Evolutionary conservation across 306 rosid species (phyloP), one percentile per base, ranked within the genome.

Genomic region (Inga leiocalycina): DNA sequence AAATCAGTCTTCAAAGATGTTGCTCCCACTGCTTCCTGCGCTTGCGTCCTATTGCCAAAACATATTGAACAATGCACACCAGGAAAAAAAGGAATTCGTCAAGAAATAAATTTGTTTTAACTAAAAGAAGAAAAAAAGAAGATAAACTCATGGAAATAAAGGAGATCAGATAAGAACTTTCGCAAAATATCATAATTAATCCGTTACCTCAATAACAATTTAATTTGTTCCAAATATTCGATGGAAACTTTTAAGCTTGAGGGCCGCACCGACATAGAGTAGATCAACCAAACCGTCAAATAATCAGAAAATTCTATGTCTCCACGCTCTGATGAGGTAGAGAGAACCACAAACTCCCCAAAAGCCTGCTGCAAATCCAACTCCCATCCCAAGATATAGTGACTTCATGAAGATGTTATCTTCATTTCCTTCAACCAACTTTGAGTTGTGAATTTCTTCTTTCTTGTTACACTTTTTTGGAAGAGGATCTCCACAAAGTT

Each of bases 401-500:
- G 62, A 56, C 24, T 56, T 56, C 5, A 56, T 5, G 19, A 16
- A 52, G 22, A 5, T 17, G 22, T 17, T 17, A 17, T 52, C 59
- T 52, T 52, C 22, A 15, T 56, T 56, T 56, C 61, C 61, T 52
- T 17, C 22, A 1, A 1, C 22, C 0, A 1, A 1, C 22, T 56
- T 56, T 56, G 24, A 56, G n/a, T n/a, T n/a, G 62, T 56, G n/a
- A 7, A 3, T 8, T 6, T 19, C 62, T 56, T 56, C 10, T 56
- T 56, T 19, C 0, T 56, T 19, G 10, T 6, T 44, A 37, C 81
- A 74, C 8, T 35, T 72, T 13, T 34, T 35, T 39, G 54, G 64
- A 75, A 83, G 87, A 54, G 68, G 62, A 56, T 20, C 73, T 56
- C 87, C 87, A 56, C 84, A 80, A 9, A 84, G 87, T 48, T n/a